Evolutionary conservation across 2,329 filamentous ascomycete species (phyloP), one percentile per base, ranked within the genome.

Genomic region (Fusarium fracticaudum): DNA sequence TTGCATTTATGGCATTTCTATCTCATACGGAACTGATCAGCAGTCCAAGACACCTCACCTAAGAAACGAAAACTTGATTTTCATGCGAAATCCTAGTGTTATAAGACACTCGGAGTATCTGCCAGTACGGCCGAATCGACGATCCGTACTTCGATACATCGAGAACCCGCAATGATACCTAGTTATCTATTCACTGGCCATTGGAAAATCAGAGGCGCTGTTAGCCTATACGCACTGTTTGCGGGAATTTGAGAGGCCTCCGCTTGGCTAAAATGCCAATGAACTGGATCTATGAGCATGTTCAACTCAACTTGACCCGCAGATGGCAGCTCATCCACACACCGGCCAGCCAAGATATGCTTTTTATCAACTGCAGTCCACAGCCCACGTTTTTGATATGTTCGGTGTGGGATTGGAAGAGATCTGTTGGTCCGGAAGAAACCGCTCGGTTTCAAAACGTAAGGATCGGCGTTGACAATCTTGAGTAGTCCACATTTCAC

Each of bases 21-120:
- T 35, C 50, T 29, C 31, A 43, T 22, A 22, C 40, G 38, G 33
- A 15, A 41, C 31, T 14, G 53, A 69, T 60, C 43, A 60, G 37
- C 59, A 69, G 47, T 22, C 24, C 37, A 41, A 53, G 43, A 26
- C 24, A 35, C 24, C 38, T 64, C 35, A 11, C 20, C 15, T n/a
- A 8, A 35, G 9, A 29, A 48, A n/a, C 11, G 40, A 53, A 69
- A 64, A 64, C 37, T 69, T 64, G 67, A 64, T 69, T 69, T 70
- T 29, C 18, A n/a, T 41, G 64, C 20, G 44, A 37, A 37, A 50
- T 31, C 31, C 33, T 48, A 26, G 15, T 33, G n/a, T 43, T 20
- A 24, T 29, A 48, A 55, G 33, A 50, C 59, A 31, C 35, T 54
- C 5, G 13, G 53, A 51, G 37, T 37, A 24, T 35, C 59, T 45